Evolutionary conservation across 2,329 filamentous ascomycete genomes (phyloP).

Genomic region (Ascochyta clinopodiicola): DNA sequence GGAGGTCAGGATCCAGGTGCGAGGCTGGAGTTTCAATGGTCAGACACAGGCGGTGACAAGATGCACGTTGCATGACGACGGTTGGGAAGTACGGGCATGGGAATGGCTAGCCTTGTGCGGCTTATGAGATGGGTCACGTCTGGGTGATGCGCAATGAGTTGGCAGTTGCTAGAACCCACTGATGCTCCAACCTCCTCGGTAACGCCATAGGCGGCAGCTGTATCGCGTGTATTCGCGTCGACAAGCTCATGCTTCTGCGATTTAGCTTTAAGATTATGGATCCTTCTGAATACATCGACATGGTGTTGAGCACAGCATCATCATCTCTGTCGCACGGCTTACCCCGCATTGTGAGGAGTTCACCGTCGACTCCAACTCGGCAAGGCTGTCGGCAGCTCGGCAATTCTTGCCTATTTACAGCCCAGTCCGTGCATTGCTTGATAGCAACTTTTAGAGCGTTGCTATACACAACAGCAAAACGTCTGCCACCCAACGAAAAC

Average conservation of each 20-base stretch:
- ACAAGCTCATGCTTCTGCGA: background rate
- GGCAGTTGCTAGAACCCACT: constrained; percentile 44
- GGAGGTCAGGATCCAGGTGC: constrained; percentile 24
- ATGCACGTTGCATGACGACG: constrained; percentile 48
- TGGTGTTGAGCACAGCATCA: background rate
- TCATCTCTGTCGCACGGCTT: constrained; percentile 3
- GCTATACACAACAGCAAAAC: background rate
- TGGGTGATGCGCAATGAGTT: constrained; percentile 46
- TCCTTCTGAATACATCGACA: background rate
- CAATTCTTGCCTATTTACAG: constrained; percentile 1
- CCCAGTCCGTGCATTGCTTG: constrained; percentile 11
- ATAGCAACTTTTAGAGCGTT: constrained; percentile 8
- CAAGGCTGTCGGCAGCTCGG: constrained; percentile 1
- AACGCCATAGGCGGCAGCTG: background rate
- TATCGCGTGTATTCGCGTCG: background rate
- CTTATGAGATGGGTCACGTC: constrained; percentile 39
- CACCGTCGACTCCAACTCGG: background rate
- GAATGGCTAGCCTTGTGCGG: constrained; percentile 43
- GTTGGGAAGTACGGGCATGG: constrained; percentile 27
- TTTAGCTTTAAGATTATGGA: no score
- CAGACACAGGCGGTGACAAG: constrained; percentile 46
- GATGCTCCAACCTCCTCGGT: constrained; percentile 23
- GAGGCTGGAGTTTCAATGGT: constrained; percentile 32
- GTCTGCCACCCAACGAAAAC: no score
- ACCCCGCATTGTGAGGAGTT: constrained; percentile 13